Conservation (phyloP, 2,329 filamentous ascomycete species). For the Xylaria digitata region DNA sequence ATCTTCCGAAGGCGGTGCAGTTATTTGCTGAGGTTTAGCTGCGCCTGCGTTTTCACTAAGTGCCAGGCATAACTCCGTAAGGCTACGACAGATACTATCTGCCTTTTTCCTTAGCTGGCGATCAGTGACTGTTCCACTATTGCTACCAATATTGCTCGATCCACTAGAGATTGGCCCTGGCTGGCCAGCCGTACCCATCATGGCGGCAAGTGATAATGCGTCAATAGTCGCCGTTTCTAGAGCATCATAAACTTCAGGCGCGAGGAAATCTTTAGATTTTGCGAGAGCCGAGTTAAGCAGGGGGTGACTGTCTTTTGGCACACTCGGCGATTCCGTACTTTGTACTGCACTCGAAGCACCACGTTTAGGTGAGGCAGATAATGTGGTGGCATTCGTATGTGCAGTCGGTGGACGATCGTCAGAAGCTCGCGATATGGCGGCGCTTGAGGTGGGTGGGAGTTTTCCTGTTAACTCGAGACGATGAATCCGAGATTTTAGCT, state of each 20-base stretch:
- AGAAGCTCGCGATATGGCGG: slow-evolving; percentile 77
- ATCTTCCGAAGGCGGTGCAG: slow-evolving; percentile 44
- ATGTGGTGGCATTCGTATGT: slow-evolving; percentile 84
- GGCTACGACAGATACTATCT: slow-evolving; percentile 89
- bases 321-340: slow-evolving; percentile 58
- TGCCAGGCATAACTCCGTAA: slow-evolving; percentile 92
- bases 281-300: slow-evolving; percentile 82
- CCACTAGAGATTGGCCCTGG: slow-evolving; percentile 75
- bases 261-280: slow-evolving; percentile 79
- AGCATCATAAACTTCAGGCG: slow-evolving; percentile 77
- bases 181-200: slow-evolving; percentile 79
- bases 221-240: slow-evolving; percentile 86
- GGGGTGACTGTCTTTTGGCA: slow-evolving; percentile 74
- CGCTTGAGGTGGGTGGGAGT: slow-evolving; percentile 82
- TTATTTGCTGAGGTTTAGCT: slow-evolving; percentile 50
- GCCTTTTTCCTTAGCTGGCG: slow-evolving; percentile 89
- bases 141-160: slow-evolving; percentile 69
- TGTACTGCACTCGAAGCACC: slow-evolving; percentile 62
- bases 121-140: slow-evolving; percentile 70
- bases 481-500: slow-evolving; percentile 91
- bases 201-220: slow-evolving; percentile 79
- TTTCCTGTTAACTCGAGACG: slow-evolving; percentile 91
- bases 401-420: slow-evolving; percentile 90
- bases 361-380: slow-evolving; percentile 89
- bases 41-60: slow-evolving; percentile 71